Percentiles rank a stretch among this genome's conserved stretches.
Conservation (phyloP, 495 filamentous ascomycete species). For the Staphylotrichum tortipilum region DNA sequence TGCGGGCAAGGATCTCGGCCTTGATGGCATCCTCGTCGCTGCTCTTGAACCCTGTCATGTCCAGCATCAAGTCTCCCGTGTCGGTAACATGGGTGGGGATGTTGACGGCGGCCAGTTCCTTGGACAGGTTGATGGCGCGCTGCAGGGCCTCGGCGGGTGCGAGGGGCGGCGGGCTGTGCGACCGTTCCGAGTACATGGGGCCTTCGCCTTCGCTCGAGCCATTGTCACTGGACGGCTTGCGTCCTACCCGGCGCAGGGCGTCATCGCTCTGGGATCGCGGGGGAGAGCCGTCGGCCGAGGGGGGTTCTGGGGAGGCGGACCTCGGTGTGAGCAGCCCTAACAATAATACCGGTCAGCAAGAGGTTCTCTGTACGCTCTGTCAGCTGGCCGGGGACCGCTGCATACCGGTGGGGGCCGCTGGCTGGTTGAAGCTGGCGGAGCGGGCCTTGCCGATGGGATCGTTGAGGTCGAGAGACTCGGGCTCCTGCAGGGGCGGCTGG, state of each 20-base stretch:
- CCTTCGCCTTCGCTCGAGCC: constrained; percentile 32
- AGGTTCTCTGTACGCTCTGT: constrained; percentile 17
- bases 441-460: constrained; percentile 26
- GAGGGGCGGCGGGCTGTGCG: constrained; percentile 70
- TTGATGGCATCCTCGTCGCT: constrained; percentile 84
- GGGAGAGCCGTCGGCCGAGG: constrained; percentile 36
- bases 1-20: constrained; percentile 88
- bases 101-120: constrained; percentile 79
- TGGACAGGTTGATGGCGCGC: constrained; percentile 76
- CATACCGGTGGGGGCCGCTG: constrained; percentile 30
- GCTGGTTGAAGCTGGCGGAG: constrained; percentile 28
- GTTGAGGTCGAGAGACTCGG: constrained; percentile 71
- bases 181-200: constrained; percentile 40
- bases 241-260: constrained; percentile 27
- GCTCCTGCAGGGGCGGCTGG: constrained; percentile 58
- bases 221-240: constrained; percentile 39
- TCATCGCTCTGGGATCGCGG: constrained; percentile 39
- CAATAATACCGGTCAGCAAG: constrained; percentile 10
- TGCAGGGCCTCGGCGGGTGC: constrained; percentile 67
- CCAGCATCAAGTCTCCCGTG: constrained; percentile 91
- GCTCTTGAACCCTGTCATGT: constrained; percentile 94
- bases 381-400: constrained; percentile 18
- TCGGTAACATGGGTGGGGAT: constrained; percentile 89
- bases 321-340: constrained; percentile 54
- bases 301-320: constrained; percentile 52